phyloP scores from a whole-genome alignment of 805 yeast species.

The Monosporozyma aerobia region DNA sequence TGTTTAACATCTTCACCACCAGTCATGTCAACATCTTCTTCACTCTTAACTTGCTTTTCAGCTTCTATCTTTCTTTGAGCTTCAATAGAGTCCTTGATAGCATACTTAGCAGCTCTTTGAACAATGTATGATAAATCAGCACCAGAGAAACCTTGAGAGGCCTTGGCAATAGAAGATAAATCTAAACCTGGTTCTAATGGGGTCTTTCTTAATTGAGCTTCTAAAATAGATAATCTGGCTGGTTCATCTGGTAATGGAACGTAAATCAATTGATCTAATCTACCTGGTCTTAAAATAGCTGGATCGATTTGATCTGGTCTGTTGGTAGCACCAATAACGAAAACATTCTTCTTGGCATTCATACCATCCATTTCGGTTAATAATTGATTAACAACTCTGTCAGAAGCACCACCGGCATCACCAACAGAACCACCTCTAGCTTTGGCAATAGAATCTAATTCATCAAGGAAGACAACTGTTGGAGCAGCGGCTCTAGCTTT shows the following conservation, averaged over 20 bases:
- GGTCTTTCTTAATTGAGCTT: constrained; percentile 95
- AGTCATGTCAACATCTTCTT: constrained; percentile 39
- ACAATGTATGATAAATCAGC: constrained; percentile 96
- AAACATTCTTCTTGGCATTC: constrained; percentile 98
- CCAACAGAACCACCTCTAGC: constrained; percentile 95
- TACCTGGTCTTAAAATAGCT: constrained; percentile 96
- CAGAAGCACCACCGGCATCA: constrained; percentile 98
- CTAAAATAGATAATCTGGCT: constrained; percentile 86
- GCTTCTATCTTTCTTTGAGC: constrained; percentile 49
- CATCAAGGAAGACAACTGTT: constrained; percentile 96
- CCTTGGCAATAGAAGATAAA: constrained; percentile 77
- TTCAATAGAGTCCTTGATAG: constrained; percentile 95
- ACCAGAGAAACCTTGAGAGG: constrained; percentile 98
- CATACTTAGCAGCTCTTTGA: constrained; percentile 97
- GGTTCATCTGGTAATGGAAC: constrained; percentile 96
- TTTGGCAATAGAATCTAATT: constrained; percentile 94
- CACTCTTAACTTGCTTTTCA: constrained; percentile 36
- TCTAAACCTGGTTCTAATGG: constrained; percentile 97
- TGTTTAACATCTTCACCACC: constrained; percentile 30
- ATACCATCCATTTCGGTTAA: constrained; percentile 99
- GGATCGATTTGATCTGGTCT: constrained; percentile 99
- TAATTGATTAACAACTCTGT: constrained; percentile 94
- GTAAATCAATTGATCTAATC: constrained; percentile 95
- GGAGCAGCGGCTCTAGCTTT: constrained; percentile 99
- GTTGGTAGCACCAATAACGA: constrained; percentile 98